Evolutionary conservation across 176 grass and related monocot species (phyloP).

Genomic region (Carex scoparia): DNA sequence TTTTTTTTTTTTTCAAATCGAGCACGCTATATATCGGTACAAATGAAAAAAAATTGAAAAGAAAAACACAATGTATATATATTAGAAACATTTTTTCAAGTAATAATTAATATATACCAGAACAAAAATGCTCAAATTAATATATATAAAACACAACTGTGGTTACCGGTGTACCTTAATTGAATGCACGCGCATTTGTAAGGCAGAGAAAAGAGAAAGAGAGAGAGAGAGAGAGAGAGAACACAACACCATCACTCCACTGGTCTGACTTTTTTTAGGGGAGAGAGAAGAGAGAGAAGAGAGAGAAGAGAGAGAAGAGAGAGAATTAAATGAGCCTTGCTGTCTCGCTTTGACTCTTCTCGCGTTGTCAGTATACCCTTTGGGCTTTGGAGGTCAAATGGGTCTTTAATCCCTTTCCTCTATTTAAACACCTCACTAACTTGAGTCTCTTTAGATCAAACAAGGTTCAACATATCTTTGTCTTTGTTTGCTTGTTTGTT

Average conservation of each 20-base stretch:
- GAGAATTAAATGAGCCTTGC: conserved; percentile 30
- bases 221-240: conserved; percentile 27
- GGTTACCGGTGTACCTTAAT: conserved; percentile 26
- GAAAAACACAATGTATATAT: too few species aligned
- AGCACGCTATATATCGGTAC: too few species aligned
- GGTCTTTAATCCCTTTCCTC: conserved; percentile 2
- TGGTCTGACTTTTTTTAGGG: conserved; percentile 31
- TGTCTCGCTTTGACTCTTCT: conserved; percentile 32
- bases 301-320: conserved; percentile 7
- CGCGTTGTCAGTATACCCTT: not conserved
- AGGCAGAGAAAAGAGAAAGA: conserved; percentile 19
- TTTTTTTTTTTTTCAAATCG: too few species aligned
- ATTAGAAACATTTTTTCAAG: not conserved
- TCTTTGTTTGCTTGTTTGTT: not conserved
- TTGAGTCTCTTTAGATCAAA: conserved; percentile 13
- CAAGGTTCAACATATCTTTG: not conserved
- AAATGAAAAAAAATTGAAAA: too few species aligned
- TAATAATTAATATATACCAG: not conserved
- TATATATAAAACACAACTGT: not conserved
- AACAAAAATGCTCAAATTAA: not conserved
- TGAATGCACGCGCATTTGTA: conserved; percentile 33
- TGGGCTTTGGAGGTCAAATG: conserved; percentile 22
- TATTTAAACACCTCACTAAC: conserved; percentile 32
- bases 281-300: not conserved
- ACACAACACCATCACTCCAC: not conserved